These are phyloP conservation scores for Botryotinia convoluta DNA, from an alignment of 2,329 filamentous ascomycete species.

Conservation along the genomic window DNA sequence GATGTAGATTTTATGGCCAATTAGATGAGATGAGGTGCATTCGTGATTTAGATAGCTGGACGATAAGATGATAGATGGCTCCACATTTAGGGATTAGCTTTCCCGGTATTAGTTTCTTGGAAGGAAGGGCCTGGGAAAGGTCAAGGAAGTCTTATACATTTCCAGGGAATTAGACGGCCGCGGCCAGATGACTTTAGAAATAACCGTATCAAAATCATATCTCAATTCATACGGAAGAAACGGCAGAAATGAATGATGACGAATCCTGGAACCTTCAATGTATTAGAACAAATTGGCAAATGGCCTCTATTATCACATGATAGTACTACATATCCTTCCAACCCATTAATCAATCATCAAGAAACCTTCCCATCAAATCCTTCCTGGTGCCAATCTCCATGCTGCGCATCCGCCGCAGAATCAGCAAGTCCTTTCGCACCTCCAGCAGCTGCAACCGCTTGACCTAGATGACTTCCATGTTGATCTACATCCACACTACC, in stretches of 20 bases:
- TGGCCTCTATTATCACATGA: conserved; percentile 30
- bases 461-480: conserved; percentile 34
- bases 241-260: neutral
- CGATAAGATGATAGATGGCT: neutral
- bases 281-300: conserved; percentile 15
- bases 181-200: conserved; percentile 4
- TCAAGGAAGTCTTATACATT: neutral
- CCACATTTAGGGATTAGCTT: conserved; percentile 12
- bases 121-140: neutral
- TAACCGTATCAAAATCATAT: neutral
- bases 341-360: conserved; percentile 23
- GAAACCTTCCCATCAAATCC: conserved; percentile 34
- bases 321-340: conserved; percentile 29
- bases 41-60: neutral
- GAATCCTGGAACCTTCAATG: conserved; percentile 1
- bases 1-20: neutral
- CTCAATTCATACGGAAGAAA: neutral
- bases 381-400: conserved; percentile 63
- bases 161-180: neutral
- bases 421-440: conserved; percentile 42
- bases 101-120: conserved; percentile 6
- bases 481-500: conserved; percentile 65
- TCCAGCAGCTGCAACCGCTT: conserved; percentile 45
- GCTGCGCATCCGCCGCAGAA: conserved; percentile 39
- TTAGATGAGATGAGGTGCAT: neutral